Conservation (phyloP, 2,329 filamentous ascomycete species). For the Cordyceps farinosa region DNA sequence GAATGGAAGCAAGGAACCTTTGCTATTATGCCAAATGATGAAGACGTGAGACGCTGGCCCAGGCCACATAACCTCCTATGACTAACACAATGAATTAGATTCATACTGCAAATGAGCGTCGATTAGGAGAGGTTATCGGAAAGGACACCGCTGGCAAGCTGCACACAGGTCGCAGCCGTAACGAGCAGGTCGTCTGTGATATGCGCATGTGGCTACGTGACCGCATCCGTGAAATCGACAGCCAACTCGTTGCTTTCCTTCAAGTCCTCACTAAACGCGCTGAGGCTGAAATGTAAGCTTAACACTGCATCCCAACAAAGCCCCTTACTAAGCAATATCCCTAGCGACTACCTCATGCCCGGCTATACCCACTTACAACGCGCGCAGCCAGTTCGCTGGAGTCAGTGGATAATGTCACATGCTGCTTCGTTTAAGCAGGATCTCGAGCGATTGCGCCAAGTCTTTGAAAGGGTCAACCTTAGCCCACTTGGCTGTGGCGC, state of each 20-base stretch:
- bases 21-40: constrained; percentile 48
- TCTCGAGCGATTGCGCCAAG: constrained; percentile 71
- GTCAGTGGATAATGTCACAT: constrained; percentile 76
- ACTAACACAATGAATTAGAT: constrained; percentile 31
- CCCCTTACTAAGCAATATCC: constrained; percentile 18
- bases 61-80: constrained; percentile 15
- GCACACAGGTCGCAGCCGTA: constrained; percentile 82
- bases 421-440: constrained; percentile 69
- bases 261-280: constrained; percentile 65
- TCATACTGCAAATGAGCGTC: constrained; percentile 68
- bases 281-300: constrained; percentile 59
- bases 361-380: constrained; percentile 87
- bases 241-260: constrained; percentile 64
- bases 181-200: constrained; percentile 86
- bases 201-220: constrained; percentile 88
- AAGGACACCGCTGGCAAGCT: constrained; percentile 83
- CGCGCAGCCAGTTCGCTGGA: constrained; percentile 75
- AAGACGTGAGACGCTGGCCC: constrained; percentile 42
- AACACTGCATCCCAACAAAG: constrained; percentile 15
- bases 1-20: constrained; percentile 55
- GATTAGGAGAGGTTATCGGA: constrained; percentile 79
- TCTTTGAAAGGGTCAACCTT: constrained; percentile 70
- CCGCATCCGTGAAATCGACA: constrained; percentile 66
- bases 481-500: constrained; percentile 40
- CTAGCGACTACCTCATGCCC: constrained; percentile 68